Evolutionary conservation across 1,284 basidiomycete genomes (phyloP), one percentile per base, ranked within the genome.

Genomic region (Amylostereum areolatum): DNA sequence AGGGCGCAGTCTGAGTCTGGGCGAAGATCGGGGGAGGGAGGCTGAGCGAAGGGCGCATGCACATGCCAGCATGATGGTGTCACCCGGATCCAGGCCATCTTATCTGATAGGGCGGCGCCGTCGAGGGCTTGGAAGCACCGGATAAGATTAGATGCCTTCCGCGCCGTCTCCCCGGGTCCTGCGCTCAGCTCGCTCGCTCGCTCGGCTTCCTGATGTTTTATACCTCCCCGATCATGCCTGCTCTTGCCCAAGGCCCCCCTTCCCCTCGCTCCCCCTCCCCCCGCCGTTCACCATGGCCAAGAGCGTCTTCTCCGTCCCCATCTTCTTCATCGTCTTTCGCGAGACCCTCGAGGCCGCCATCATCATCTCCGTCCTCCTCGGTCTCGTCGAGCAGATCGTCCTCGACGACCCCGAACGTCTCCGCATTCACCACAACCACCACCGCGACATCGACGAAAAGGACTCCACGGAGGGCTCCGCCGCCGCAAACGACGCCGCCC

Each of bases 261-360:
- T 45, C 48, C 40, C 52, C 53, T 48, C 45, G 31, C 29, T 27
- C 50, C 46, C 51, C 46, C 49, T 47, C 53, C 36, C 40, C 48
- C 51, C 35, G 48, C 41, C 47, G 43, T 49, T 47, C 55, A 55
- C 56, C 49, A 86, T 85, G 83, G 70, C 75, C 40, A 70, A 72
- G 55, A 75, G 79, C 61, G 69, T 89, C 52, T 91, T 91, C 68
- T 88, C 85, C 52, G 74, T 89, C 47, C 80, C 88, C 60, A 87
- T 91, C 55, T 92, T 90, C 71, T 90, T 94, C 76, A 91, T 93
- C 65, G 80, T 91, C 61, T 89, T 94, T 59, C 81, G 92, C 55
- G 92, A 96, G 75, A 85, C 89, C 2, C 77, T 96, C 55, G 92
- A 96, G 71, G 89, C 90, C 6, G 83, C 82, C 46, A 87, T 95